Percentiles rank a stretch among this genome's conserved stretches.
Conservation (phyloP, 2,329 filamentous ascomycete species). For the Penicillium aurantiogriseum region DNA sequence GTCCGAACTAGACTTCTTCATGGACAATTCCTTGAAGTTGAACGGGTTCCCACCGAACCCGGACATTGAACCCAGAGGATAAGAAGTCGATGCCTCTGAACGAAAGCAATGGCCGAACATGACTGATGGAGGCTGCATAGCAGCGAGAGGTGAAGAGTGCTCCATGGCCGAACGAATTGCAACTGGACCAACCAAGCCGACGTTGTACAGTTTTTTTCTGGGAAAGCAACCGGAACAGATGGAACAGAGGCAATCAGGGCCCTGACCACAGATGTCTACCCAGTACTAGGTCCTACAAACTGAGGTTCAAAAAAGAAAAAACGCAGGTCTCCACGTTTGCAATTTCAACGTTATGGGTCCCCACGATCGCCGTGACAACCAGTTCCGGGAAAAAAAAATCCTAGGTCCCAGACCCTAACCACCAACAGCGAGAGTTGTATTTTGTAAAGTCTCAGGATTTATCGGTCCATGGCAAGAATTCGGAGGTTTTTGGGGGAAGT, state of each 20-base stretch:
- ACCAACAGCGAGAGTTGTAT: slow-evolving; percentile 21
- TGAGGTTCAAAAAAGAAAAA: slow-evolving; percentile 6
- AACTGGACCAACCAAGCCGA: slow-evolving; percentile 13
- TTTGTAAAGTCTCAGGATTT: slow-evolving; percentile 19
- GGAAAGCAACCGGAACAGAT: neutral
- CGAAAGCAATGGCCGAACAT: slow-evolving; percentile 63
- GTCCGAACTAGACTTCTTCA: slow-evolving; percentile 67
- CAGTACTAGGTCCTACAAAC: slow-evolving; percentile 10
- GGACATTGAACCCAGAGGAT: slow-evolving; percentile 49
- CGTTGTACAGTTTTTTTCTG: slow-evolving; percentile 12
- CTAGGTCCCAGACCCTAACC: slow-evolving; percentile 19
- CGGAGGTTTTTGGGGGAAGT: neutral
- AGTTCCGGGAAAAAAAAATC: slow-evolving; percentile 5
- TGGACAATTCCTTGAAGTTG: slow-evolving; percentile 73
- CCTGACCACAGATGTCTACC: slow-evolving; percentile 2
- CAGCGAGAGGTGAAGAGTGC: slow-evolving; percentile 88
- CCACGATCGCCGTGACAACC: slow-evolving; percentile 16
- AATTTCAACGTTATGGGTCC: slow-evolving; percentile 16
- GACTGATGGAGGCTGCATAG: slow-evolving; percentile 74
- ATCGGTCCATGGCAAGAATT: slow-evolving; percentile 33
- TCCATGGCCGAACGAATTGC: slow-evolving; percentile 62
- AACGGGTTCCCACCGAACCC: slow-evolving; percentile 64
- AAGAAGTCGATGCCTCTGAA: slow-evolving; percentile 55
- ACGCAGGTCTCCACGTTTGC: slow-evolving; percentile 12
- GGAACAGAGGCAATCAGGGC: slow-evolving; percentile 1